Percentiles rank a stretch among this genome's conserved stretches.
phyloP scores from a whole-genome alignment of 371 early-diverging fungal species.

The Syncephalastrum monosporum region DNA sequence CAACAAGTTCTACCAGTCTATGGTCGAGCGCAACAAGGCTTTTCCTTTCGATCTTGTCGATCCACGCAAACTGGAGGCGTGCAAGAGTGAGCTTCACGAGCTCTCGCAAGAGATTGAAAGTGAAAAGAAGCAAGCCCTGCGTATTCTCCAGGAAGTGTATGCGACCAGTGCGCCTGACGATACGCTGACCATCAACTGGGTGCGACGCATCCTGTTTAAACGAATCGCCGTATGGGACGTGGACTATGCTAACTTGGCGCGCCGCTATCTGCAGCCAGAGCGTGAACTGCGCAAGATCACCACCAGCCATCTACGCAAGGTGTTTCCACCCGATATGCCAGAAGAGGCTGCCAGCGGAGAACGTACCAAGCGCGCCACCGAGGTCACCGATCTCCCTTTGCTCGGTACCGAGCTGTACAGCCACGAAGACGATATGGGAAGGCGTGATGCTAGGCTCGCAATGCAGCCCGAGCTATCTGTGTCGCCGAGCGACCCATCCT shows the following conservation, averaged over 20 bases:
- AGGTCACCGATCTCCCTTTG: slow-evolving; percentile 38
- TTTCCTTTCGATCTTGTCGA: slow-evolving; percentile 70
- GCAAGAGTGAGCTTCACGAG: slow-evolving; percentile 62
- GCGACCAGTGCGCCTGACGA: slow-evolving; percentile 77
- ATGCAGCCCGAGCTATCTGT: slow-evolving; percentile 5
- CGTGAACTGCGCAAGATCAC: slow-evolving; percentile 68
- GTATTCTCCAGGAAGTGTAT: slow-evolving; percentile 79
- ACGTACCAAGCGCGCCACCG: slow-evolving; percentile 42
- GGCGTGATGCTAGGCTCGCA: too few relatives aligned
- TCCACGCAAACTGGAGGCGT: slow-evolving; percentile 61
- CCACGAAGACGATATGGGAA: slow-evolving; percentile 13
- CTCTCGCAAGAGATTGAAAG: slow-evolving; percentile 66
- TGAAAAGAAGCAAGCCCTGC: slow-evolving; percentile 80
- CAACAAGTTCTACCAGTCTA: slow-evolving; percentile 73
- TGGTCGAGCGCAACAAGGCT: slow-evolving; percentile 63
- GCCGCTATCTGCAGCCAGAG: slow-evolving; percentile 77
- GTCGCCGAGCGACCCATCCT: slow-evolving; percentile 4
- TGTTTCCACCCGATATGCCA: slow-evolving; percentile 59
- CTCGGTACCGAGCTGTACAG: slow-evolving; percentile 36
- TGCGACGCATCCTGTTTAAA: slow-evolving; percentile 70
- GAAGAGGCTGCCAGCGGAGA: slow-evolving; percentile 29
- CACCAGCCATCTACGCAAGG: slow-evolving; percentile 59
- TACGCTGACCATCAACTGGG: slow-evolving; percentile 76
- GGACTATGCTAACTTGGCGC: slow-evolving; percentile 76
- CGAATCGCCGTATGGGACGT: slow-evolving; percentile 83